These are phyloP conservation scores for Acanthamoeba healyi DNA, from an alignment of 208 protist species.

Conservation along the genomic window DNA sequence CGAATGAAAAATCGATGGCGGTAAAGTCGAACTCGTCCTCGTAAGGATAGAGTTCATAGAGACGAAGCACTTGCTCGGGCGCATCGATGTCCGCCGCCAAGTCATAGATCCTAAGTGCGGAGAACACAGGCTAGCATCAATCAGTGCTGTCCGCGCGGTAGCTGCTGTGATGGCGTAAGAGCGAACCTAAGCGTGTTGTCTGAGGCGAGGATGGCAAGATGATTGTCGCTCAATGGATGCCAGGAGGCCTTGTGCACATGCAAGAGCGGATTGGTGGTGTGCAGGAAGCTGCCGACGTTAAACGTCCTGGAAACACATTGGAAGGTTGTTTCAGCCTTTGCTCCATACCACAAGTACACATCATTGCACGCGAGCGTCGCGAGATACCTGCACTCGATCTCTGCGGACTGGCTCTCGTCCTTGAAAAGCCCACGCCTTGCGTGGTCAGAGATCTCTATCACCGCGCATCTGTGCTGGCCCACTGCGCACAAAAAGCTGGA, in stretches of 20 bases:
- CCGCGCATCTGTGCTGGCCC: background rate
- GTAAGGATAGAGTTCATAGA: background rate
- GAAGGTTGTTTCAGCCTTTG: background rate
- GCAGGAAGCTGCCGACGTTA: conserved; percentile 21
- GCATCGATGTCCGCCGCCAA: conserved; percentile 27
- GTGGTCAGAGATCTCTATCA: conserved; percentile 36
- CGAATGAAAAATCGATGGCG: conserved; percentile 38
- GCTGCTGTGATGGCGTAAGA: too few relatives aligned
- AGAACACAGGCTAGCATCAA: too few relatives aligned
- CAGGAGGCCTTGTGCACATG: background rate
- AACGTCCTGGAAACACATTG: conserved; percentile 34
- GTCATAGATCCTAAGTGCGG: too few relatives aligned
- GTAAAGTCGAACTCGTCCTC: background rate
- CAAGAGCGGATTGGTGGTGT: background rate
- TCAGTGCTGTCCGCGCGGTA: too few relatives aligned
- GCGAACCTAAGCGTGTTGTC: conserved; percentile 50
- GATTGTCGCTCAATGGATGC: conserved; percentile 57
- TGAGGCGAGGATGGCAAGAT: conserved; percentile 40
- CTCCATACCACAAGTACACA: background rate
- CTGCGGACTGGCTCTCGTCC: background rate
- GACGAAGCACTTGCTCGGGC: conserved; percentile 29
- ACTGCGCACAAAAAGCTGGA: conserved; percentile 38
- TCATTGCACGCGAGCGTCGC: too few relatives aligned
- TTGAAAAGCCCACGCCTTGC: conserved; percentile 1
- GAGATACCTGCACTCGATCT: too few relatives aligned